phyloP scores from a whole-genome alignment of 352 stramenopile species.

The Phytophthora pseudosyringae region DNA sequence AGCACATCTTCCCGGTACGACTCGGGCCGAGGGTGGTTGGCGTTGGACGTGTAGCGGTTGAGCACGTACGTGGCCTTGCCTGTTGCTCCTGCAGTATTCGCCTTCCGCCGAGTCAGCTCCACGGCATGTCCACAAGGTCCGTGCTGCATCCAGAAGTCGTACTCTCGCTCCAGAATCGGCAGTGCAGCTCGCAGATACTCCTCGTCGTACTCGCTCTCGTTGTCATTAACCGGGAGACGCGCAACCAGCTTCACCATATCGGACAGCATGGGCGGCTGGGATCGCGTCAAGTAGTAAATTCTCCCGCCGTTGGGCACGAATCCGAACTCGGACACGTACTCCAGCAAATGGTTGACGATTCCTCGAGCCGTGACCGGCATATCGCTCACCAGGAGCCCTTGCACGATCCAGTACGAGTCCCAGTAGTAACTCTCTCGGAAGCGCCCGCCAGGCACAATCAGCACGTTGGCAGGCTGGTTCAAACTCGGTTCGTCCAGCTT shows the following conservation, averaged over 20 bases:
- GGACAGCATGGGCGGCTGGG: slow-evolving; percentile 91
- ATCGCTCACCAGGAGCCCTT: slow-evolving; percentile 83
- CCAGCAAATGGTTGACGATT: slow-evolving; percentile 88
- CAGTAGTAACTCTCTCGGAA: slow-evolving; percentile 95
- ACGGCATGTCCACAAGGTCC: slow-evolving; percentile 68
- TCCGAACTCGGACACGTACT: slow-evolving; percentile 86
- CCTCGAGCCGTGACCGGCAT: slow-evolving; percentile 81
- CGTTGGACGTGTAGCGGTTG: slow-evolving; percentile 82
- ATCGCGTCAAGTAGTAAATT: slow-evolving; percentile 92
- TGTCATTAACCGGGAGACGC: slow-evolving; percentile 38
- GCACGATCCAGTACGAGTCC: slow-evolving; percentile 94
- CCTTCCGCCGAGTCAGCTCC: slow-evolving; percentile 44
- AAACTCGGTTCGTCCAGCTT: slow-evolving; percentile 42
- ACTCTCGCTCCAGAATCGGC: slow-evolving; percentile 81
- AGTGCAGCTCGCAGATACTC: slow-evolving; percentile 60
- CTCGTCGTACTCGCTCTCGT: slow-evolving; percentile 52
- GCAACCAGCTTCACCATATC: slow-evolving; percentile 83
- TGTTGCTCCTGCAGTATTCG: slow-evolving; percentile 6
- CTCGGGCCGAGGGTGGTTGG: slow-evolving; percentile 81
- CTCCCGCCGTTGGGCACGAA: slow-evolving; percentile 92
- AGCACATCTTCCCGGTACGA: slow-evolving; percentile 88
- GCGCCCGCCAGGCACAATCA: slow-evolving; percentile 90
- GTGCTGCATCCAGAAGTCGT: slow-evolving; percentile 86
- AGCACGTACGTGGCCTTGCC: slow-evolving; percentile 49
- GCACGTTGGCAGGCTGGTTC: slow-evolving; percentile 53